Base-by-base conservation (phyloP, 176 grass and related monocot genomes). In the Aegilops umbellulata region DNA sequence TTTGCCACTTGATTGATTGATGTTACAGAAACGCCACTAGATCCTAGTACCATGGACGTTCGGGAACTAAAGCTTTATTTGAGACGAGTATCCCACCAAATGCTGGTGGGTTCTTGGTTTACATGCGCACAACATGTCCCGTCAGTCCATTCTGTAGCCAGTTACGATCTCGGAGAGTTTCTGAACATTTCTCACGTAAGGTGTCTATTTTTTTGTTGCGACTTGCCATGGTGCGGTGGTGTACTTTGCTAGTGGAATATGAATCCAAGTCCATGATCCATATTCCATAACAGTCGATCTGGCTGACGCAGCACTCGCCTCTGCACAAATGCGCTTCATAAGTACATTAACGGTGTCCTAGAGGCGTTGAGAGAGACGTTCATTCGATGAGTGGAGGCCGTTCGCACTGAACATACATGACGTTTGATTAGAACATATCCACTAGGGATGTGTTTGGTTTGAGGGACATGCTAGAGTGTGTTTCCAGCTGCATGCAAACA, bases 201-300 rank as follows among this genome's bases (percentile, higher is more conserved):
- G 35, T 41, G 61, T 23, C 42, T n/a, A n/a, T 70, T 13, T 72
- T 72, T 87, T 62, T 58, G 80, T 30, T 61, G 26, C 60, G 12
- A 69, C 38, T 84, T 80, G 81, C 61, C 76, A 49, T 19, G 39
- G 47, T 12, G 39, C 61, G 76, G 65, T 46, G 75, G 76, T 76
- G 66, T 84, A 65, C 49, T 65, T 65, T 29, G 10, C 44, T 72
- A 87, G 87, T 85, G 91, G 84, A 77, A 60, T 87, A 80, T 87
- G 91, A 76, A 92, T 84, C 42, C 69, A 69, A 84, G 77, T 78
- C 76, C 91, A 85, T 83, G 29, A 74, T 46, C 15, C 78, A 31
- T 44, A 15, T 49, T 49, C 46, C 39, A 58, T 36, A 23, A 16
- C 62, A 31, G 63, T 23, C 68, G 70, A 79, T 87, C 64, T 57